These are phyloP conservation scores for Skeletonema tropicum DNA, from an alignment of 108 stramenopile species.

Conservation along the genomic window DNA sequence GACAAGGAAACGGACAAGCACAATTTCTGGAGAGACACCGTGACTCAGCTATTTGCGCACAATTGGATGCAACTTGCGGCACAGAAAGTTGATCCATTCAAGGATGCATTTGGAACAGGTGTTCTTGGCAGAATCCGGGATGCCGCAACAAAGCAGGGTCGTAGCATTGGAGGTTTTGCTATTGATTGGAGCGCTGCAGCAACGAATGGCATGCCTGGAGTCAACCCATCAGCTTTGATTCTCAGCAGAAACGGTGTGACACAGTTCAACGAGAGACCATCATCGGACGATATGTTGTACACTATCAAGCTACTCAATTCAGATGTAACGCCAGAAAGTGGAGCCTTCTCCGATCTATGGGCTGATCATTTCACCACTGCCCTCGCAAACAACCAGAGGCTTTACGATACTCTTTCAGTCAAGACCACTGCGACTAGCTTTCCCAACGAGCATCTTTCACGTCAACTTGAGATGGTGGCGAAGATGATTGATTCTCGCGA, in stretches of 20 bases:
- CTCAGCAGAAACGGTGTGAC: constrained; percentile 25
- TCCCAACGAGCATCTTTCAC: neutral
- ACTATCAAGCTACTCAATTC: constrained; percentile 51
- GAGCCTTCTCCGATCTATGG: constrained; percentile 59
- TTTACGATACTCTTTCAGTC: constrained; percentile 23
- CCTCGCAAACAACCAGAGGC: constrained; percentile 15
- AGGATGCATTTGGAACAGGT: constrained; percentile 40
- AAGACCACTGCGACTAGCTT: neutral
- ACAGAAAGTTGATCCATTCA: constrained; percentile 40
- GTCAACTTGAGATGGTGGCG: constrained; percentile 26
- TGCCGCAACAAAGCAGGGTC: constrained; percentile 27
- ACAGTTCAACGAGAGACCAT: constrained; percentile 33
- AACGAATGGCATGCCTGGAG: constrained; percentile 35
- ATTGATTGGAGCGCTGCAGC: constrained; percentile 39
- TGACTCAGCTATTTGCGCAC: constrained; percentile 65
- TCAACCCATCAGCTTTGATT: constrained; percentile 23
- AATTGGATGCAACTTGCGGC: constrained; percentile 51
- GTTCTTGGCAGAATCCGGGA: constrained; percentile 58
- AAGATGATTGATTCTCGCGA: constrained; percentile 41
- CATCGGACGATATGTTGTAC: constrained; percentile 41
- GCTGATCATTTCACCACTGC: constrained; percentile 26
- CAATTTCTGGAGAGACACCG: constrained; percentile 38
- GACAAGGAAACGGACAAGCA: constrained; percentile 37
- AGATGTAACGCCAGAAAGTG: constrained; percentile 34
- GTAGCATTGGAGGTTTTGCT: constrained; percentile 33